Percentiles rank a stretch among this genome's conserved stretches.
phyloP scores from a whole-genome alignment of 176 grass and related monocot species.

The Oryza longistaminata region DNA sequence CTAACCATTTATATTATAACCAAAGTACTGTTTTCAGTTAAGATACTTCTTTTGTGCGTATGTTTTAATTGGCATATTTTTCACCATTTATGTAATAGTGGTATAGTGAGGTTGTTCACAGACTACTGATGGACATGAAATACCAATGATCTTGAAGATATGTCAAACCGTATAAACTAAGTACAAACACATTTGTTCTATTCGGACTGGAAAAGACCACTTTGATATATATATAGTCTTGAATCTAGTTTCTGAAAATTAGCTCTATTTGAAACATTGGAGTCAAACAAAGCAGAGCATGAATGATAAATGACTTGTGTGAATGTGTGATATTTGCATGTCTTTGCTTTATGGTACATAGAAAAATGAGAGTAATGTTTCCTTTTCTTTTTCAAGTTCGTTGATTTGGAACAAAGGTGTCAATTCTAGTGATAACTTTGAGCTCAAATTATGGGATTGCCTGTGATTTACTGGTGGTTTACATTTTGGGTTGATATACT shows the following conservation, averaged over 20 bases:
- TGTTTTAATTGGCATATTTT: not conserved
- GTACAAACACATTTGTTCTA: not conserved
- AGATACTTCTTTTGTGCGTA: not conserved
- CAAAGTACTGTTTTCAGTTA: not conserved
- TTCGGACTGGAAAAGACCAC: not conserved
- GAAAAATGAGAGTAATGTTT: not conserved
- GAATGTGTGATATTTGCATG: slow-evolving; percentile 19
- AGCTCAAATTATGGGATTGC: slow-evolving; percentile 17
- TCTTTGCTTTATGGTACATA: slow-evolving; percentile 15
- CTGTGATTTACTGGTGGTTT: slow-evolving; percentile 12
- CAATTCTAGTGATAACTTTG: not conserved
- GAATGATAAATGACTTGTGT: slow-evolving; percentile 13
- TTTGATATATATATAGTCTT: slow-evolving; percentile 9
- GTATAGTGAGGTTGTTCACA: not conserved
- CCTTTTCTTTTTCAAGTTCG: not conserved
- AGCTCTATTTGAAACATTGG: not conserved
- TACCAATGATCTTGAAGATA: not conserved
- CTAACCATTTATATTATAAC: not conserved
- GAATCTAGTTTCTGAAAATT: slow-evolving; percentile 8
- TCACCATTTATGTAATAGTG: not conserved
- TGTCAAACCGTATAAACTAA: not conserved
- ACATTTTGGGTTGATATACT: not conserved
- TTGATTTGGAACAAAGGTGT: not conserved
- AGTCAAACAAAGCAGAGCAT: slow-evolving; percentile 20
- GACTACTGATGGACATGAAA: not conserved